Conservation (phyloP, 768 basidiomycete genomes). For the Phylloporus rhodoxanthus region DNA sequence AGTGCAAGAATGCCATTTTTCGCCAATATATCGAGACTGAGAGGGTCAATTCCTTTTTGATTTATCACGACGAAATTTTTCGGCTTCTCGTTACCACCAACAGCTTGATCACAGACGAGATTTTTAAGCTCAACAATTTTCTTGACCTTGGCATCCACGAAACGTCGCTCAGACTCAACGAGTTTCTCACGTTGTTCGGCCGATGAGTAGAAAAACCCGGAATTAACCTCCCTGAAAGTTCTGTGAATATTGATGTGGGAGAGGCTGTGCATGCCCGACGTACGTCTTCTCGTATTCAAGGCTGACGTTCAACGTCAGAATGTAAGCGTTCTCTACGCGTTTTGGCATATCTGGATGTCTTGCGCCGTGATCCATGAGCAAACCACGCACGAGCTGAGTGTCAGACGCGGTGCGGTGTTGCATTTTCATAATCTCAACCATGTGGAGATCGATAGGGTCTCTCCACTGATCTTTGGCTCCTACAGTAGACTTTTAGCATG, state of each 20-base stretch:
- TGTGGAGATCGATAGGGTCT: conserved; percentile 95
- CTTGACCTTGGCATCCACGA: conserved; percentile 89
- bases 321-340: conserved; percentile 91
- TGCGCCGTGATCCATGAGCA: conserved; percentile 96
- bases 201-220: conserved; percentile 98
- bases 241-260: conserved; percentile 16
- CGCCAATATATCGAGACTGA: conserved; percentile 90
- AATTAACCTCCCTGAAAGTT: conserved; percentile 86
- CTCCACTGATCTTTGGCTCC: conserved; percentile 63
- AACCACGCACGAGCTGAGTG: conserved; percentile 89
- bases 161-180: conserved; percentile 92
- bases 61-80: conserved; percentile 94
- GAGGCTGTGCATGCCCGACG: conserved; percentile 31
- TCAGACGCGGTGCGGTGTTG: conserved; percentile 97
- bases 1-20: conserved; percentile 96
- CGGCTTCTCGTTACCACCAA: conserved; percentile 72
- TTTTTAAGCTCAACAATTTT: conserved; percentile 98
- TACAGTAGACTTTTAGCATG: conserved; percentile 30
- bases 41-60: conserved; percentile 98
- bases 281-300: conserved; percentile 99
- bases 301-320: conserved; percentile 94
- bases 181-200: conserved; percentile 98
- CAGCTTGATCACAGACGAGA: conserved; percentile 88
- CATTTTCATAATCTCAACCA: conserved; percentile 99
- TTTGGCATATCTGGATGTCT: conserved; percentile 99